A percentile compares a stretch with the other conserved stretches of the same genome.
Conservation (phyloP, 2,329 filamentous ascomycete genomes). For the Catunica adiposa region DNA sequence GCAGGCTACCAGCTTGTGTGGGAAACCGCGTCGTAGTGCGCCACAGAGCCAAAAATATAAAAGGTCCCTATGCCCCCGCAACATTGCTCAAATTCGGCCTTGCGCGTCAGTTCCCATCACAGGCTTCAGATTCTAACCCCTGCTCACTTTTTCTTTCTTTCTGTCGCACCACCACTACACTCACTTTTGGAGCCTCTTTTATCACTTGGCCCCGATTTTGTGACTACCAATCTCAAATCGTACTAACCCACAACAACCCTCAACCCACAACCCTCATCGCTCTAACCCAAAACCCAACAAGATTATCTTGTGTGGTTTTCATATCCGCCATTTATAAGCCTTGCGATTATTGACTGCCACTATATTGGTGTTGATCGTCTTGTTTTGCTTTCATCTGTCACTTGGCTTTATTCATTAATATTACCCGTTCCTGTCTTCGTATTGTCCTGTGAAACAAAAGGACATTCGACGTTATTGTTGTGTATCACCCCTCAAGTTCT, state of each 20-base stretch:
- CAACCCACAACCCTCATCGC: no score
- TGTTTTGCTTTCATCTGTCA: slow-evolving; percentile 3
- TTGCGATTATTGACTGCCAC: not conserved
- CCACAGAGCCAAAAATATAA: slow-evolving; percentile 15
- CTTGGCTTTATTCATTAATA: slow-evolving; percentile 1
- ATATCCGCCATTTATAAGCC: not conserved
- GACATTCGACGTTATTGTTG: not conserved
- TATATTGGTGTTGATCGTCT: slow-evolving; percentile 12
- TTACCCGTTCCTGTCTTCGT: not conserved
- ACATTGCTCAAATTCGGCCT: slow-evolving; percentile 1
- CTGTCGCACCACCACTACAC: not conserved
- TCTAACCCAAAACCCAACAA: not conserved
- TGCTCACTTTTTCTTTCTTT: slow-evolving; percentile 3
- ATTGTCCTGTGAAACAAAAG: slow-evolving; percentile 8
- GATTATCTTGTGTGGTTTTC: not conserved
- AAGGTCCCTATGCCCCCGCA: slow-evolving; percentile 12
- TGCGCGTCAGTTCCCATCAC: slow-evolving; percentile 14
- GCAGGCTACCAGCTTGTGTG: not conserved
- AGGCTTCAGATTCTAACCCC: slow-evolving; percentile 11
- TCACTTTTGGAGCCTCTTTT: slow-evolving; percentile 1
- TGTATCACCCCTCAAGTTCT: not conserved
- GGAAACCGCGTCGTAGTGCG: slow-evolving; percentile 9
- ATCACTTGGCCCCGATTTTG: not conserved
- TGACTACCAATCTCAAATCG: not conserved
- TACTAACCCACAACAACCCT: no score